phyloP scores from a whole-genome alignment of 805 yeast genomes.

The Diddensiella santjacobensis region DNA sequence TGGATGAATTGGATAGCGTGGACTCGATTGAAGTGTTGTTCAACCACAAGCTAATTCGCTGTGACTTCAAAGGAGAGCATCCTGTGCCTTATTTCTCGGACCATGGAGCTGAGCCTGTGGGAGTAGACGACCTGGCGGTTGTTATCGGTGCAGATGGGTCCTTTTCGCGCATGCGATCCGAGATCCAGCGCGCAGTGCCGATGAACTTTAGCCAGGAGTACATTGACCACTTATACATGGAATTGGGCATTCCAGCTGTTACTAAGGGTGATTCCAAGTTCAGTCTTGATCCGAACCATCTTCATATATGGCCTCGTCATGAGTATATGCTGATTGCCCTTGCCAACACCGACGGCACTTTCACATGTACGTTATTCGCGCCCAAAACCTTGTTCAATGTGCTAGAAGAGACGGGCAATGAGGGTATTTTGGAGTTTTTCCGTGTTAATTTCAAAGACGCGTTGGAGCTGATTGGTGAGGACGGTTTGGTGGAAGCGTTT shows the following conservation, averaged over 20 bases:
- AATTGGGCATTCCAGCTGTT: slow-evolving; percentile 67
- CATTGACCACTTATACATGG: slow-evolving; percentile 80
- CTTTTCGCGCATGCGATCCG: slow-evolving; percentile 66
- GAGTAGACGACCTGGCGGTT: slow-evolving; percentile 44
- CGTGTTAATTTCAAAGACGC: slow-evolving; percentile 69
- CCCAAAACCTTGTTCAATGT: slow-evolving; percentile 67
- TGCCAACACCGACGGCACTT: slow-evolving; percentile 80
- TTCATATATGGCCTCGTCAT: slow-evolving; percentile 91
- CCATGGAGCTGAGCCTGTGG: slow-evolving; percentile 17
- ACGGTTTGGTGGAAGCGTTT: slow-evolving; percentile 48
- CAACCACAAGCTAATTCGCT: slow-evolving; percentile 50
- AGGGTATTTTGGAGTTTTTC: slow-evolving; percentile 53
- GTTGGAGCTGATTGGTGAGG: slow-evolving; percentile 57
- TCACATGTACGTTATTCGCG: slow-evolving; percentile 85
- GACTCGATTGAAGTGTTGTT: slow-evolving; percentile 48
- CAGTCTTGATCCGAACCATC: slow-evolving; percentile 63
- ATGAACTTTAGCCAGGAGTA: slow-evolving; percentile 73
- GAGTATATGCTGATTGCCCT: slow-evolving; percentile 86
- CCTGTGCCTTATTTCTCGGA: slow-evolving; percentile 25
- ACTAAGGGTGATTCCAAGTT: slow-evolving; percentile 36
- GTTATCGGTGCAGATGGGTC: slow-evolving; percentile 87
- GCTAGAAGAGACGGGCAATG: slow-evolving; percentile 35
- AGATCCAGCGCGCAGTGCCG: slow-evolving; percentile 59
- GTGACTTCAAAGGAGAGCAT: slow-evolving; percentile 33
- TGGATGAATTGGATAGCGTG: slow-evolving; percentile 58